Evolutionary conservation across 2,329 filamentous ascomycete genomes (phyloP).

Genomic region (Aspergillus carbonarius): DNA sequence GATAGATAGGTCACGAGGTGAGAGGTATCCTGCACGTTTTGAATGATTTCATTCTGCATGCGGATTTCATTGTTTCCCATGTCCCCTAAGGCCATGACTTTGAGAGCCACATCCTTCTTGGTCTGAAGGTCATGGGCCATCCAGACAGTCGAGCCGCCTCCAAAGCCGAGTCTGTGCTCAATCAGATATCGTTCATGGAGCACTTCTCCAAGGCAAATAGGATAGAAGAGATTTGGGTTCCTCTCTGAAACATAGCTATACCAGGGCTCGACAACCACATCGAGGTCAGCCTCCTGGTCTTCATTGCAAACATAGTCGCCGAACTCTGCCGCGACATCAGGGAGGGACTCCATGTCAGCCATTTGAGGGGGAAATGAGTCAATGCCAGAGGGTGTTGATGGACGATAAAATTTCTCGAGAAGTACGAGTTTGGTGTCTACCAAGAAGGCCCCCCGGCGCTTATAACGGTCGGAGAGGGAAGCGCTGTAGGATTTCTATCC

Average conservation of each 20-base stretch:
- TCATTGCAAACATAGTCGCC: slow-evolving; percentile 18
- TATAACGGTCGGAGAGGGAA: too few relatives aligned
- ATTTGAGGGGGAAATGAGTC: background rate
- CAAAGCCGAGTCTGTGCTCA: slow-evolving; percentile 27
- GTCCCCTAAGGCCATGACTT: slow-evolving; percentile 20
- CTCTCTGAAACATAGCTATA: slow-evolving; percentile 16
- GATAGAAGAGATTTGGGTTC: slow-evolving; percentile 18
- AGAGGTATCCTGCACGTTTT: slow-evolving; percentile 17
- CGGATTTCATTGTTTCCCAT: slow-evolving; percentile 19
- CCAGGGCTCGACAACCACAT: slow-evolving; percentile 20
- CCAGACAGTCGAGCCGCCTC: slow-evolving; percentile 28
- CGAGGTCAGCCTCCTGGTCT: slow-evolving; percentile 19
- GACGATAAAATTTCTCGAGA: too few relatives aligned
- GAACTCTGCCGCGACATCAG: slow-evolving; percentile 8
- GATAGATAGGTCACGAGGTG: slow-evolving; percentile 20
- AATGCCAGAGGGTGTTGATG: too few relatives aligned
- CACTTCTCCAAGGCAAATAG: slow-evolving; percentile 19
- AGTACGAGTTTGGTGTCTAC: too few relatives aligned
- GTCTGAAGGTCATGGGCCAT: slow-evolving; percentile 24
- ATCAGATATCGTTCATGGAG: slow-evolving; percentile 24
- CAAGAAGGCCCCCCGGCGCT: too few relatives aligned
- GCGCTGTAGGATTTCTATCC: too few relatives aligned
- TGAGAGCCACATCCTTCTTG: slow-evolving; percentile 24
- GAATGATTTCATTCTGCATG: slow-evolving; percentile 24
- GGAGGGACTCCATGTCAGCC: background rate